Conservation (phyloP, 768 basidiomycete species). For the Phanerochaete sordida region DNA sequence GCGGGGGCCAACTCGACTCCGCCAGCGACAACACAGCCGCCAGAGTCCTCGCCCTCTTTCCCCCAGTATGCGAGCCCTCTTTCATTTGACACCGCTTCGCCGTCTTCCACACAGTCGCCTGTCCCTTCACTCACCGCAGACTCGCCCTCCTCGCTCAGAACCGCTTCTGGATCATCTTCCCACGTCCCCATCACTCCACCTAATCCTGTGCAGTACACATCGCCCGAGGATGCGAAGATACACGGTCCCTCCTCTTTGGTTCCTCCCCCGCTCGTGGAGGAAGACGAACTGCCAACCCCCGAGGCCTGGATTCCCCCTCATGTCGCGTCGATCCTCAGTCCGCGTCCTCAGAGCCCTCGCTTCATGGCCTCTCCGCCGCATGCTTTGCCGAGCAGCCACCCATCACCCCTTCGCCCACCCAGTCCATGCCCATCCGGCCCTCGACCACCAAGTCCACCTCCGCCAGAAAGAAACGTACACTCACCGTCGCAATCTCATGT, state of each 20-base stretch:
- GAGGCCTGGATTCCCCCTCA: not conserved
- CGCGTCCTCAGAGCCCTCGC: not conserved
- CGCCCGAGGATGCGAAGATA: not conserved
- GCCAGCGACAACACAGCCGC: not conserved
- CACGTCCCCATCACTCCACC: not conserved
- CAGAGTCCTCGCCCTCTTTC: not conserved
- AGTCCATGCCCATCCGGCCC: not conserved
- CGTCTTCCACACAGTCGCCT: conserved; percentile 3
- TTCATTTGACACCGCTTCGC: conserved; percentile 2
- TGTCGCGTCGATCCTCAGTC: not conserved
- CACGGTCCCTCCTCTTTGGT: not conserved
- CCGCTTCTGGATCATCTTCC: conserved; percentile 13
- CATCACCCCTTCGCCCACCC: not conserved
- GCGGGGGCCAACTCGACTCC: not conserved
- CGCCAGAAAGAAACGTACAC: not conserved
- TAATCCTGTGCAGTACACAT: not conserved
- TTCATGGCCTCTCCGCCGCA: not conserved
- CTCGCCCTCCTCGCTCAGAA: not conserved
- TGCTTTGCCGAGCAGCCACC: too few species aligned
- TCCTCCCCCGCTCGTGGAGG: not conserved
- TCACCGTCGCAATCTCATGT: not conserved
- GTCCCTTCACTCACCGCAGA: conserved; percentile 15
- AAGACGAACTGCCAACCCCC: not conserved
- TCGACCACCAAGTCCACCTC: not conserved
- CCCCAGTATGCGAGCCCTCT: conserved; percentile 9